phyloP scores from a whole-genome alignment of 2,329 filamentous ascomycete genomes.

The Arthrobotrys musiformis region DNA sequence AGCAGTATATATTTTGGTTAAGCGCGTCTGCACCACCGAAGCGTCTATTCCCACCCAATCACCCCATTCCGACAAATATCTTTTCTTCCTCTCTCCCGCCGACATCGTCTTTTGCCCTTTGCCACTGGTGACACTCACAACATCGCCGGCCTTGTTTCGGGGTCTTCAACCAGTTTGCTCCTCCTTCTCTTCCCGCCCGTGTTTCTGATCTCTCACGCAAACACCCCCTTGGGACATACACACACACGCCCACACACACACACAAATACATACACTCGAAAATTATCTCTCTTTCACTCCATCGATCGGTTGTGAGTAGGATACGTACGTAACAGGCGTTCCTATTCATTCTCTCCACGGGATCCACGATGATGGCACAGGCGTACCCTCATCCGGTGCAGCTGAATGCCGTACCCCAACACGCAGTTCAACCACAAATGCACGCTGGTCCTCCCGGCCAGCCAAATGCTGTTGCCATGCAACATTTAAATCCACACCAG shows the following conservation, averaged over 20 bases:
- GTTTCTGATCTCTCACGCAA: slow-evolving; percentile 26
- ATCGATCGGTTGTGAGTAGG: slow-evolving; percentile 52
- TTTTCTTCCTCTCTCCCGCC: not conserved
- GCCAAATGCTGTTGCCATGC: slow-evolving; percentile 58
- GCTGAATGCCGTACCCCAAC: slow-evolving; percentile 58
- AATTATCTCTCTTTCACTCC: too few species aligned
- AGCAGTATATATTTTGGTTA: slow-evolving; percentile 16
- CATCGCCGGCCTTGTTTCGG: slow-evolving; percentile 1
- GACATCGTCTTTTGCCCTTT: slow-evolving; percentile 17
- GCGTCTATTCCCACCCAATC: slow-evolving; percentile 36
- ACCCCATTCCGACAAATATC: not conserved
- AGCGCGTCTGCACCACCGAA: slow-evolving; percentile 41
- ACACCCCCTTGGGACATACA: too few species aligned
- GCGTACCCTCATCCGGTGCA: slow-evolving; percentile 58
- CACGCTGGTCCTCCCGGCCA: slow-evolving; percentile 59
- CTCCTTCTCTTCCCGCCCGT: not conserved
- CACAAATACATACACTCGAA: slow-evolving; percentile 5
- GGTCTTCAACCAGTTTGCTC: not conserved
- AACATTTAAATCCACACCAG: slow-evolving; percentile 58
- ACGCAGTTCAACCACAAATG: slow-evolving; percentile 59
- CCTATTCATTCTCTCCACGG: slow-evolving; percentile 32
- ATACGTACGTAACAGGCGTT: slow-evolving; percentile 49
- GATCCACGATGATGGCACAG: slow-evolving; percentile 58
- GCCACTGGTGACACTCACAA: slow-evolving; percentile 37
- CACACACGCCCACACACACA: too few species aligned